Evolutionary conservation across 352 stramenopile genomes (phyloP).

Genomic region (Phytophthora sojae): DNA sequence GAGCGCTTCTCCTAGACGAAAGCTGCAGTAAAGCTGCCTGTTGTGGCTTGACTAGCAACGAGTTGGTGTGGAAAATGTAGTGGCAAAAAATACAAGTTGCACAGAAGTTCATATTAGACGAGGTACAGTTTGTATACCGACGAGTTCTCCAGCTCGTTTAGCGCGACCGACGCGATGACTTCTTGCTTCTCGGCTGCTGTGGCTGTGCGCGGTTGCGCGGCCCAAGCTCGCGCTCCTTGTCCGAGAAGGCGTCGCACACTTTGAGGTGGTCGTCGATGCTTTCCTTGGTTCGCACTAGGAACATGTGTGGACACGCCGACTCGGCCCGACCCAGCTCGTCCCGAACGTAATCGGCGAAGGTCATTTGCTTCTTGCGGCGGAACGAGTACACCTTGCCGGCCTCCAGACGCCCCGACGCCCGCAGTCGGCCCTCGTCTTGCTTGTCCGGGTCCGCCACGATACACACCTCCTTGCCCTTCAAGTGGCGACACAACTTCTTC

Average conservation of each 20-base stretch:
- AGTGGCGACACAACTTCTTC: constrained; percentile 56
- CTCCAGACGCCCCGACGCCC: constrained; percentile 60
- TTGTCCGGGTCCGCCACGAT: constrained; percentile 38
- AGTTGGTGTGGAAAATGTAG: constrained; percentile 34
- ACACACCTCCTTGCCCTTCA: constrained; percentile 74
- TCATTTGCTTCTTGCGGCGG: constrained; percentile 54
- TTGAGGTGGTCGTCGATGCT: constrained; percentile 80
- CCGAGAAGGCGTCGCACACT: constrained; percentile 72
- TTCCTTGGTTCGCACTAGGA: constrained; percentile 57
- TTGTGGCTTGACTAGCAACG: constrained; percentile 25
- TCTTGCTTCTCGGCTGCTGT: constrained; percentile 9
- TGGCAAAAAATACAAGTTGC: constrained; percentile 33
- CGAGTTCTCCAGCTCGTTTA: constrained; percentile 12
- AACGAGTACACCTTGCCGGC: constrained; percentile 64
- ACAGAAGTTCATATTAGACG: constrained; percentile 41
- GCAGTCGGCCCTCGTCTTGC: constrained; percentile 36
- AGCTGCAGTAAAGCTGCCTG: background rate
- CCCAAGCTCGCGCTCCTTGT: constrained; percentile 55
- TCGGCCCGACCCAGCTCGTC: constrained; percentile 49
- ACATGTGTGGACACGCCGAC: constrained; percentile 78
- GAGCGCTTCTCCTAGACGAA: constrained; percentile 74
- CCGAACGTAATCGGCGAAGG: constrained; percentile 70
- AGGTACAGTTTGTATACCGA: constrained; percentile 9
- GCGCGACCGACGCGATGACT: constrained; percentile 20
- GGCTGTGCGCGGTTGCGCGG: background rate